Base-by-base conservation (phyloP, 2,329 filamentous ascomycete genomes). In the Aspergillus clavatus region DNA sequence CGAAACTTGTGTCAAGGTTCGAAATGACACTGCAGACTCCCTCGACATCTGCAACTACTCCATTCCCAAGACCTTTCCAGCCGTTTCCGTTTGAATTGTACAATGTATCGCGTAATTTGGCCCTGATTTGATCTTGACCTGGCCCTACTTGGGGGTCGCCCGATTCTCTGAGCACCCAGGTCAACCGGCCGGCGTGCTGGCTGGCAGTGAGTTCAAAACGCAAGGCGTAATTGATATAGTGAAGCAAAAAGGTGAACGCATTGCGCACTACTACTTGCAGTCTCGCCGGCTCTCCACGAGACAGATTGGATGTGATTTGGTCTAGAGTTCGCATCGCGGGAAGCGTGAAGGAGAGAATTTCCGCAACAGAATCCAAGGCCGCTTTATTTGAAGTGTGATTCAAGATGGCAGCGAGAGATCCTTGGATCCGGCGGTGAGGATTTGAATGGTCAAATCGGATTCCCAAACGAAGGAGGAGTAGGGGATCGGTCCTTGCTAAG, bases 351-450 rank as follows among this genome's bases (percentile, higher is more conserved):
- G 53, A 53, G 22, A 72, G 59, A 22, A 67, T 47, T 19, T 59
- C 57, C 21, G 67, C 48, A 16, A 65, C 52, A 26, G 51, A 52
- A 35, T 63, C 56, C 29, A 70, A 46, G 7, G 62, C 59, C 3
- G 57, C 45, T 36, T 62, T 60, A 18, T 58, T 47, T 24, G 58
- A 57, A 22, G 53, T 47, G 19, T 57, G 53, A 40, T 71, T 72
- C 37, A 71, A 51, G 37, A 57, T 61, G 39, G 62, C 57, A 2
- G 63, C 61, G 10, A 72, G 55, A n/a, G 68, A 53, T 39, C 66
- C 63, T 49, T 63, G 65, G 38, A 72, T 67, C 22, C 68, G 66
- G 35, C 67, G 64, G 53, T 71, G 68, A 35, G 67, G 68, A 40
- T 64, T 71, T 19, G 57, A 52, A 24, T 46, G 48, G 47, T 64